Evolutionary conservation across 2,329 filamentous ascomycete genomes (phyloP).

Genomic region (Hypoxylon sp.): DNA sequence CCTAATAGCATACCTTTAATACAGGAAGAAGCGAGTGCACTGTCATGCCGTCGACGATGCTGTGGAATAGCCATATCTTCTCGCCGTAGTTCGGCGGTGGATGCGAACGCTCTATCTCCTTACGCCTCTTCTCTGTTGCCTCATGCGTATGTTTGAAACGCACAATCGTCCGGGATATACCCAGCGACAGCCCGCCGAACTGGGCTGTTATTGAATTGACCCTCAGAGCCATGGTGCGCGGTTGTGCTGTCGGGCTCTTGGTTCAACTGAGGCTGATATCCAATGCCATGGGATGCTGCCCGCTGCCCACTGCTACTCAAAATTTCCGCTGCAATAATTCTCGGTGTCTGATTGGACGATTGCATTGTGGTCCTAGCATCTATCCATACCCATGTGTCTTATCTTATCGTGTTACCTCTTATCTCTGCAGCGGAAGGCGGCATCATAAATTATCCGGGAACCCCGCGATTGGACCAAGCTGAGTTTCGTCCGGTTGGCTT

Average conservation of each 20-base stretch:
- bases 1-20: conserved; percentile 60
- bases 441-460: conserved; percentile 16
- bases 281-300: conserved; percentile 16
- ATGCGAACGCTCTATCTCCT: conserved; percentile 41
- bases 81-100: conserved; percentile 65
- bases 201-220: conserved; percentile 55
- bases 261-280: conserved; percentile 28
- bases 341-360: conserved; percentile 9
- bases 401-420: background rate
- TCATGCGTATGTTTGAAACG: conserved; percentile 57
- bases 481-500: conserved; percentile 28
- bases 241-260: conserved; percentile 22
- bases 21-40: conserved; percentile 66
- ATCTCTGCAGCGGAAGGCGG: background rate
- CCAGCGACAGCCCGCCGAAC: conserved; percentile 61
- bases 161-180: conserved; percentile 59
- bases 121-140: conserved; percentile 22
- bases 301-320: conserved; percentile 14
- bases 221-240: conserved; percentile 56
- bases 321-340: conserved; percentile 30
- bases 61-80: conserved; percentile 70
- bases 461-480: conserved; percentile 36
- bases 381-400: conserved; percentile 1
- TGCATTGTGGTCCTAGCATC: background rate
- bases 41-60: conserved; percentile 66